Conservation (phyloP, 139 green algal genomes). For the Coelastrella sp. region DNA sequence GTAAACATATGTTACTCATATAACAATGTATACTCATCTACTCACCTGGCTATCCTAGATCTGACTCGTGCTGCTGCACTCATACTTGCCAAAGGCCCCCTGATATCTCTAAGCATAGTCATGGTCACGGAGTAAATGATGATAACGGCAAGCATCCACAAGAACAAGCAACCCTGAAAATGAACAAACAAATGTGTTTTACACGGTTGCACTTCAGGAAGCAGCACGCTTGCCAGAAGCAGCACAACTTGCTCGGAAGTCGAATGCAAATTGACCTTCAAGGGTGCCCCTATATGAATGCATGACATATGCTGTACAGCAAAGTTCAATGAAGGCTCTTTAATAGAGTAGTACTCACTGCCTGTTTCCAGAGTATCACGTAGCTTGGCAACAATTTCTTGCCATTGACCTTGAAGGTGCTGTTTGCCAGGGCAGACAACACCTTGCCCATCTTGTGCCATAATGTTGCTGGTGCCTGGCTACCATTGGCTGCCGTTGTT, state of each 20-base stretch:
- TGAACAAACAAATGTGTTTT: no score
- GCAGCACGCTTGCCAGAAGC: no score
- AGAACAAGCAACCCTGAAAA: no score
- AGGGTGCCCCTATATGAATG: no score
- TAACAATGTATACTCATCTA: neutral
- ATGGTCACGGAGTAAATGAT: conserved; percentile 42
- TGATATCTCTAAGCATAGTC: conserved; percentile 40
- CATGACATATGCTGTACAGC: no score
- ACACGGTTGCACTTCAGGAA: no score
- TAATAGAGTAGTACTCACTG: no score
- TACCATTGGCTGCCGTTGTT: no score
- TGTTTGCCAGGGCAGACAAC: conserved; percentile 33
- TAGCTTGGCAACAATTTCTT: conserved; percentile 46
- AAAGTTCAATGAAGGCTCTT: no score
- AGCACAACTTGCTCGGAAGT: no score
- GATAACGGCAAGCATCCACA: conserved; percentile 44
- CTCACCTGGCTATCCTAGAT: conserved; percentile 29
- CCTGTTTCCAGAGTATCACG: neutral
- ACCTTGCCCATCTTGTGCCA: neutral
- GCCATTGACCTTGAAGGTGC: conserved; percentile 50
- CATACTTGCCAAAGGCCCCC: conserved; percentile 44
- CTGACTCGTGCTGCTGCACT: conserved; percentile 53
- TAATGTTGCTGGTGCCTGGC: no score
- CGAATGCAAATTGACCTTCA: no score
- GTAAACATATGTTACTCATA: neutral